phyloP scores from a whole-genome alignment of 108 stramenopile genomes.

The Chaetoceros tenuissimus region DNA sequence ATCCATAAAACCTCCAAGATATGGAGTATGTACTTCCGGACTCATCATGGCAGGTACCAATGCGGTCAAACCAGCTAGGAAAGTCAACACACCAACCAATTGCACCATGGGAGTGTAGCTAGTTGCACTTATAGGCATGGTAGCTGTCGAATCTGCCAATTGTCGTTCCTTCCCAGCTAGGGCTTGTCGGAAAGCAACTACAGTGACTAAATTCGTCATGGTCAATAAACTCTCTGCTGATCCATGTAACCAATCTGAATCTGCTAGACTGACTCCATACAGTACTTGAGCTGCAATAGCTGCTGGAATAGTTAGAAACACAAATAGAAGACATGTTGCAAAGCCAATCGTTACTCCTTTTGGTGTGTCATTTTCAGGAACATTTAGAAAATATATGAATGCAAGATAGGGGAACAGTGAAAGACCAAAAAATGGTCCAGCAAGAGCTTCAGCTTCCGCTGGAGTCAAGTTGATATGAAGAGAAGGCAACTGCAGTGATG shows the following conservation, averaged over 20 bases:
- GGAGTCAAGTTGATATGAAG: neutral
- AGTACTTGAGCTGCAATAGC: conserved; percentile 76
- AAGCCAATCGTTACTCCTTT: conserved; percentile 85
- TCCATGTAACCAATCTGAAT: conserved; percentile 91
- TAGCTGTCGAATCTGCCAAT: neutral
- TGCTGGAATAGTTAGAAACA: conserved; percentile 87
- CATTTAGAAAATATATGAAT: conserved; percentile 81
- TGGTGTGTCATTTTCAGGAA: conserved; percentile 71
- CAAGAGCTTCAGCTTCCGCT: conserved; percentile 51
- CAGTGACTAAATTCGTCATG: conserved; percentile 81
- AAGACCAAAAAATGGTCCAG: conserved; percentile 80
- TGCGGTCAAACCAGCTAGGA: conserved; percentile 45
- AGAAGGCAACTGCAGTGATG: too few species aligned
- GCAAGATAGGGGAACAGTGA: conserved; percentile 89
- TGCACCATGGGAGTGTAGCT: conserved; percentile 61
- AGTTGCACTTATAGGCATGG: conserved; percentile 41
- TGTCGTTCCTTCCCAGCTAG: conserved; percentile 47
- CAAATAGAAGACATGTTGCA: conserved; percentile 83
- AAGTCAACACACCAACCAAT: conserved; percentile 49
- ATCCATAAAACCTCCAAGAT: conserved; percentile 69
- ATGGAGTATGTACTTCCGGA: conserved; percentile 61
- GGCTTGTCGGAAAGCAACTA: conserved; percentile 76
- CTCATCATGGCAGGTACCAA: conserved; percentile 48
- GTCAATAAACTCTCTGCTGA: conserved; percentile 83
- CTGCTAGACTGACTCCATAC: conserved; percentile 84